Evolutionary conservation across 2,329 filamentous ascomycete genomes (phyloP), one percentile per base, ranked within the genome.

Genomic region (Ceratocystis huliohia): DNA sequence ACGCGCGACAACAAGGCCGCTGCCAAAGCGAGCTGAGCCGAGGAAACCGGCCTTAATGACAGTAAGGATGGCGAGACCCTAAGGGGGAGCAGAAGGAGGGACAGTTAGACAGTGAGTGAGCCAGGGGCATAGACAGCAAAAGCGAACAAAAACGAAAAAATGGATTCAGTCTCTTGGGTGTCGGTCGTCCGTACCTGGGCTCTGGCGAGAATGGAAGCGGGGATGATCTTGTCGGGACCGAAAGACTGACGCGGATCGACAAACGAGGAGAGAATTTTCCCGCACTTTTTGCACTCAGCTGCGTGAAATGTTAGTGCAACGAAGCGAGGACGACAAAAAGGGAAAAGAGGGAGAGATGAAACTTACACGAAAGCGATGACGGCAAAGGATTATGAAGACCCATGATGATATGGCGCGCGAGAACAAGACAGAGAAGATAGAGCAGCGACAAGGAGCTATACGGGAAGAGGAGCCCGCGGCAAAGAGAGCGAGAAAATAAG

Each of bases 241-340:
- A 97, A 96, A 22, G 93, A 80, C 79, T 97, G 93, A 74, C 87
- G 84, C 22, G 94, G 94, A 74, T 97, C 94, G 74, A 97, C 84
- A 75, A 99, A 99, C 13, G 92, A 96, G 59, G 89, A 84, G 71
- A 99, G 84, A 73, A 97, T 97, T 81, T 96, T 96, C 74, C 89
- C 89, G 74, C 91, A 94, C 78, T 99, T 99, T 77, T 88, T 94
- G 79, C 94, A 97, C 80, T 99, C 94, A 80, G 91, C 93, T 96
- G 76, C 76, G 71, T 44, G 48, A 57, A 13, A 37, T 10, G 56
- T n/a, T 33, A 17, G 56, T 33, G 15, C 25, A 59, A n/a, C 28
- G 13, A 30, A 13, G 10, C 20, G n/a, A 2, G 13, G 56, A 2
- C 28, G 6, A 20, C 61, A 28, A 44, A 17, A 46, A 28, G 8